These are phyloP conservation scores for Pterocarpus santalinus DNA, from an alignment of 306 rosid species.

Conservation along the genomic window DNA sequence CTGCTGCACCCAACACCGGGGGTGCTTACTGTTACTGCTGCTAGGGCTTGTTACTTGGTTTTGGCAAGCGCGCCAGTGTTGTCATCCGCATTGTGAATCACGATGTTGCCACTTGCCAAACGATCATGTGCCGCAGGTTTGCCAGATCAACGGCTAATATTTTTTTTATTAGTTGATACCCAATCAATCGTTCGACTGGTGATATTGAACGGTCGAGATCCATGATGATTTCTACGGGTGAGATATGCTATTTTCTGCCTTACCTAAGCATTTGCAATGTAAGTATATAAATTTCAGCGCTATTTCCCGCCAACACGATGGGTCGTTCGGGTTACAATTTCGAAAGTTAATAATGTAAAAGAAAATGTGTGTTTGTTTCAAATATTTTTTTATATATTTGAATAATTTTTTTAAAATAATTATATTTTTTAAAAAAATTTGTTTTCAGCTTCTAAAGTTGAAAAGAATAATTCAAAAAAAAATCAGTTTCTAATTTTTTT, in stretches of 20 bases:
- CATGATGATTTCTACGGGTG: background rate
- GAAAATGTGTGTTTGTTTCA: too few relatives aligned
- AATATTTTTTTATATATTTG: too few relatives aligned
- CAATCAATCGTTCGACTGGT: background rate
- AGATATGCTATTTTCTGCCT: background rate
- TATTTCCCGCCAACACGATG: constrained; percentile 44
- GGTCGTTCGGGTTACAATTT: background rate
- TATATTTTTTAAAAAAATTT: too few relatives aligned
- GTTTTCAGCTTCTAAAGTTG: too few relatives aligned
- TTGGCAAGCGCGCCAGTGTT: background rate
- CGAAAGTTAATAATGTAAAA: too few relatives aligned
- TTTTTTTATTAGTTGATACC: background rate
- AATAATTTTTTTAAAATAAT: too few relatives aligned
- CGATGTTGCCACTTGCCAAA: background rate
- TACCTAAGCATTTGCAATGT: background rate
- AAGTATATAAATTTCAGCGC: background rate
- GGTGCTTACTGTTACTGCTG: background rate
- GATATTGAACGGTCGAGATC: constrained; percentile 39
- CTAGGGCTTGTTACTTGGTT: constrained; percentile 48
- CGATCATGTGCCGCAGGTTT: background rate
- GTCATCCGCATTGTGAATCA: constrained; percentile 39
- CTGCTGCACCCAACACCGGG: constrained; percentile 15
- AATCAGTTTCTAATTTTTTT: too few relatives aligned
- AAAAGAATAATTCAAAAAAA: too few relatives aligned
- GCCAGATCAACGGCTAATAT: background rate